These are phyloP conservation scores for Solanum ossicruentum DNA, from an alignment of 257 asterid species.

Conservation along the genomic window DNA sequence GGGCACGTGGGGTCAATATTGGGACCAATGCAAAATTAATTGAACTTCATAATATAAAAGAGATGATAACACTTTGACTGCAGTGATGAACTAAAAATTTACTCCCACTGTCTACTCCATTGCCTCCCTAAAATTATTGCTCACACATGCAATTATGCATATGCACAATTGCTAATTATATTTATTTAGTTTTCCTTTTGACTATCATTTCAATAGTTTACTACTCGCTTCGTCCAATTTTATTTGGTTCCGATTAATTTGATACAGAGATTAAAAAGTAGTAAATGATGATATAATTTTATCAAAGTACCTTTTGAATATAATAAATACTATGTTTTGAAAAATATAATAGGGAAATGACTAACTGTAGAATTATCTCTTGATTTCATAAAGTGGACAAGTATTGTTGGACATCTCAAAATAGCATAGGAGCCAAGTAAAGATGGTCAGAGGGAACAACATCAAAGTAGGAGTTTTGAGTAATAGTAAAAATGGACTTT, in stretches of 20 bases:
- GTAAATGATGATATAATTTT: too few species aligned
- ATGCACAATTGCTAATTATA: neutral
- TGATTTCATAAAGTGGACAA: too few species aligned
- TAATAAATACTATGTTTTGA: too few species aligned
- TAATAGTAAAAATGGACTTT: neutral
- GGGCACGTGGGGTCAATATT: slow-evolving; percentile 9
- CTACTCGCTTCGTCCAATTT: too few species aligned
- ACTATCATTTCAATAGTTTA: neutral
- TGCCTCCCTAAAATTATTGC: neutral
- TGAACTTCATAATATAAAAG: neutral
- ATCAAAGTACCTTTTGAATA: too few species aligned
- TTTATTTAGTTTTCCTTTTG: neutral
- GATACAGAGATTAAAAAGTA: too few species aligned
- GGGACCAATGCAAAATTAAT: neutral
- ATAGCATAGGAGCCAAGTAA: too few species aligned
- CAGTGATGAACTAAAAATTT: neutral
- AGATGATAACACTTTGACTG: slow-evolving; percentile 1
- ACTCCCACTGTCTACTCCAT: neutral
- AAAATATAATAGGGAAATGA: too few species aligned
- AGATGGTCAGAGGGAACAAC: too few species aligned
- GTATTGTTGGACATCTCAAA: too few species aligned
- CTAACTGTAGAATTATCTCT: too few species aligned
- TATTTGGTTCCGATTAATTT: too few species aligned
- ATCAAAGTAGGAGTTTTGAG: neutral
- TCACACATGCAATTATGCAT: neutral